Conservation (phyloP, 495 filamentous ascomycete genomes). For the Bombardia bombarda region DNA sequence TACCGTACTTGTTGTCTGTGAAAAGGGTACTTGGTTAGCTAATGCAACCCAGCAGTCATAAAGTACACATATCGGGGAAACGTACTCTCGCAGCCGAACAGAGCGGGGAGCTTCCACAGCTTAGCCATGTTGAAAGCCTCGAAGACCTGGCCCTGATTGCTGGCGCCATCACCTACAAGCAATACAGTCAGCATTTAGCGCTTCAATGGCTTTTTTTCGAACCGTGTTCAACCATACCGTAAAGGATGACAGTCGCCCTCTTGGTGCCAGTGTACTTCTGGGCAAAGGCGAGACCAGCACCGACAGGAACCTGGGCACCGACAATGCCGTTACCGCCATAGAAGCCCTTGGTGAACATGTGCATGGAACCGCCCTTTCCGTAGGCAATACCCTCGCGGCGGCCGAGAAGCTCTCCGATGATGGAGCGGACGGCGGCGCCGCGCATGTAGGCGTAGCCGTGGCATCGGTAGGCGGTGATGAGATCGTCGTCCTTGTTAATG, state of each 20-base stretch:
- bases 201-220: background rate
- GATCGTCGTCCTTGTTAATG: constrained; percentile 78
- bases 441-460: constrained; percentile 98
- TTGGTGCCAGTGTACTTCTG: constrained; percentile 84
- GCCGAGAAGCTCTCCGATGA: constrained; percentile 94
- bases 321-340: constrained; percentile 99
- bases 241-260: constrained; percentile 81
- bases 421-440: constrained; percentile 80
- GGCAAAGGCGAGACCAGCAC: constrained; percentile 92
- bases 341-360: constrained; percentile 98
- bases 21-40: background rate
- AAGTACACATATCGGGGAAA: constrained; percentile 9
- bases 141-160: constrained; percentile 98
- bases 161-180: constrained; percentile 65
- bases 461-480: constrained; percentile 98
- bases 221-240: constrained; percentile 43
- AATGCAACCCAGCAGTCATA: background rate
- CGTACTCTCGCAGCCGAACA: constrained; percentile 98
- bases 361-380: constrained; percentile 98
- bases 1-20: constrained; percentile 99
- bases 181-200: constrained; percentile 1
- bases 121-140: constrained; percentile 99
- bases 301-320: constrained; percentile 95
- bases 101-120: constrained; percentile 90
- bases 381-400: constrained; percentile 93